Percentiles rank a stretch among this genome's conserved stretches.
Conservation (phyloP, 805 yeast genomes). For the Candida sphagnicola region DNA sequence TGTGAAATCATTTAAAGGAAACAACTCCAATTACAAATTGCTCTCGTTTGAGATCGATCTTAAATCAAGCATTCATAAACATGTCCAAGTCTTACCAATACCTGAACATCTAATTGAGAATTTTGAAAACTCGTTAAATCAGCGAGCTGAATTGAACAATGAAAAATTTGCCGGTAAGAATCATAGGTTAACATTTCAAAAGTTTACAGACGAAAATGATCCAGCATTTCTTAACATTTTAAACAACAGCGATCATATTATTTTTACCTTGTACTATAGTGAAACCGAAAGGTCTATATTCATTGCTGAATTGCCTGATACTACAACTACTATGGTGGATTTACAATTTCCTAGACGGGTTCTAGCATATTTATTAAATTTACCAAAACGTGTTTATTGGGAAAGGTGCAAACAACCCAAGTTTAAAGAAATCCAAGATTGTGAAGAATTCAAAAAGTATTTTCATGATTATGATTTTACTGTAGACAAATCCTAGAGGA, state of each 20-base stretch:
- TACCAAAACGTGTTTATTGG: constrained; percentile 70
- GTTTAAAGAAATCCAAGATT: constrained; percentile 60
- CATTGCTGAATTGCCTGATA: constrained; percentile 17
- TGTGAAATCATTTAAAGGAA: constrained; percentile 41
- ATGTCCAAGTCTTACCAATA: constrained; percentile 74
- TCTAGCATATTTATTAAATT: constrained; percentile 56
- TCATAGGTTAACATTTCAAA: constrained; percentile 40
- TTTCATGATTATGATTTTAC: constrained; percentile 55
- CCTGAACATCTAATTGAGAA: constrained; percentile 38
- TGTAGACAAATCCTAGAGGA: background rate
- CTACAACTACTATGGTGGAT: constrained; percentile 47
- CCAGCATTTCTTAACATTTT: constrained; percentile 16
- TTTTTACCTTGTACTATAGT: constrained; percentile 26
- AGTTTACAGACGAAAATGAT: constrained; percentile 21
- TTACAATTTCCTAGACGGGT: constrained; percentile 83
- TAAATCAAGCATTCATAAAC: constrained; percentile 64
- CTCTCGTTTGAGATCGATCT: constrained; percentile 71
- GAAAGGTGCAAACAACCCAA: constrained; percentile 65
- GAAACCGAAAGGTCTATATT: constrained; percentile 13
- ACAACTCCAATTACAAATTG: constrained; percentile 41
- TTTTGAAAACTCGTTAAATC: constrained; percentile 45
- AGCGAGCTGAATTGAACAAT: constrained; percentile 42
- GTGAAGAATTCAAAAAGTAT: constrained; percentile 54
- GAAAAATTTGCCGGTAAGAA: constrained; percentile 38
- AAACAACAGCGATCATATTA: constrained; percentile 34